phyloP scores from a whole-genome alignment of 2,329 filamentous ascomycete genomes.

The Nemania sp. region DNA sequence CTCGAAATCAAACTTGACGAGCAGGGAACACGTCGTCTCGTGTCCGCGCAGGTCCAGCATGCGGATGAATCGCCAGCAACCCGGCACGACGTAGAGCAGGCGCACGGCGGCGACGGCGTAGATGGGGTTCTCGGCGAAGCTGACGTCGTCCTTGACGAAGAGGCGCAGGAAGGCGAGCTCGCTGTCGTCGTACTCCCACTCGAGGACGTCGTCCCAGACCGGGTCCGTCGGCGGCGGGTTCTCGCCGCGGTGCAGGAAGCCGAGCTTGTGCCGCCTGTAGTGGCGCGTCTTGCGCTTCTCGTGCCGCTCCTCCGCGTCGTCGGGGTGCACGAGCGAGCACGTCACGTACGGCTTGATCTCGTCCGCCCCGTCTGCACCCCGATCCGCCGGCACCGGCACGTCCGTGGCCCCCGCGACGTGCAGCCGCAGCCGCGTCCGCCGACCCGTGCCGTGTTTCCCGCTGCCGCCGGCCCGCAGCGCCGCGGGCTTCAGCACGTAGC shows the following conservation, averaged over 20 bases:
- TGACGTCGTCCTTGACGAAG: constrained; percentile 69
- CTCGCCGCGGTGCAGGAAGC: constrained; percentile 60
- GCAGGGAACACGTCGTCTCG: constrained; percentile 65
- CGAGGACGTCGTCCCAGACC: constrained; percentile 67
- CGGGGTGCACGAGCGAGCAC: constrained; percentile 65
- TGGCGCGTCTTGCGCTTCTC: constrained; percentile 65
- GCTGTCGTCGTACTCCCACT: constrained; percentile 71
- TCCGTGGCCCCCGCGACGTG: constrained; percentile 67
- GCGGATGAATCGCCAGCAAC: constrained; percentile 68
- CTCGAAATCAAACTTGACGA: constrained; percentile 64
- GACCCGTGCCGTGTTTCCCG: constrained; percentile 52
- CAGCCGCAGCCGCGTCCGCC: constrained; percentile 57
- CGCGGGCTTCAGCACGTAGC: constrained; percentile 68
- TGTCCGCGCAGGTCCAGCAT: constrained; percentile 68
- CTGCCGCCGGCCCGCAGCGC: constrained; percentile 60
- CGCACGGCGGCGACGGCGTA: constrained; percentile 65
- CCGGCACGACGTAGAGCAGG: constrained; percentile 47
- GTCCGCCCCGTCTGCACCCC: constrained; percentile 54
- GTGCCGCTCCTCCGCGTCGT: constrained; percentile 51
- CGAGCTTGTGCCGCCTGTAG: constrained; percentile 64
- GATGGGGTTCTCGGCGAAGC: constrained; percentile 64
- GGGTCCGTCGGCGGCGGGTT: constrained; percentile 65
- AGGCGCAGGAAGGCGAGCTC: constrained; percentile 68
- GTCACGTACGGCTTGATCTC: constrained; percentile 68
- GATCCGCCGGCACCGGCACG: constrained; percentile 58